phyloP scores from a whole-genome alignment of 2,329 filamentous ascomycete species.

The Colletotrichum simmondsii region DNA sequence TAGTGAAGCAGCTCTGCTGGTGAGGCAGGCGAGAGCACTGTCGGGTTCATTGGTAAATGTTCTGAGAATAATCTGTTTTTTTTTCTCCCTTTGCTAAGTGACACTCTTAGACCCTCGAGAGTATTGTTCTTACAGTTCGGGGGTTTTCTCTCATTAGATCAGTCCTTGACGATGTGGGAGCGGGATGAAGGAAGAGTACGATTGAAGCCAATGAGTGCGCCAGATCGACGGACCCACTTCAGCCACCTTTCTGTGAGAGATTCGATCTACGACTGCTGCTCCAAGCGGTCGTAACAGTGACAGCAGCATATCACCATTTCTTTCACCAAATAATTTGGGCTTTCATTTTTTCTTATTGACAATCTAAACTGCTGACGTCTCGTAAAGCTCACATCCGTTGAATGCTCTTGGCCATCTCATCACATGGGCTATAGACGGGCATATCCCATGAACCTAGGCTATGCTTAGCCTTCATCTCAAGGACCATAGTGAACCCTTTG shows the following conservation, averaged over 20 bases:
- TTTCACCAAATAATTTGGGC: not conserved
- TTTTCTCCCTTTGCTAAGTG: no score
- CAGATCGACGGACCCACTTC: not conserved
- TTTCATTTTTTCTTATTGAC: not conserved
- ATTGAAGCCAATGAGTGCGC: not conserved
- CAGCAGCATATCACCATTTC: not conserved
- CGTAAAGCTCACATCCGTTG: no score
- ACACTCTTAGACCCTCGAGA: no score
- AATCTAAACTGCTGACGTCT: no score
- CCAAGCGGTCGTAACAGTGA: not conserved
- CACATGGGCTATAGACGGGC: no score
- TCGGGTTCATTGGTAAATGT: conserved; percentile 38
- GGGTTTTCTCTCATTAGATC: not conserved
- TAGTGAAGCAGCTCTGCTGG: conserved; percentile 73
- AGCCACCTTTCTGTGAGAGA: no score
- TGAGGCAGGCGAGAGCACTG: conserved; percentile 63
- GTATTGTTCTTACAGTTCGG: not conserved
- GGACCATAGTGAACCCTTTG: not conserved
- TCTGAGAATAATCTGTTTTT: no score
- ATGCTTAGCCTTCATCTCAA: no score
- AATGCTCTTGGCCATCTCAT: no score
- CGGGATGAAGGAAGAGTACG: not conserved
- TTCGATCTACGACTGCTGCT: not conserved
- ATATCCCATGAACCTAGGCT: no score
- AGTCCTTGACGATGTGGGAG: not conserved